Evolutionary conservation across 345 rosid species (phyloP).

Genomic region (Eucalyptus sp.): DNA sequence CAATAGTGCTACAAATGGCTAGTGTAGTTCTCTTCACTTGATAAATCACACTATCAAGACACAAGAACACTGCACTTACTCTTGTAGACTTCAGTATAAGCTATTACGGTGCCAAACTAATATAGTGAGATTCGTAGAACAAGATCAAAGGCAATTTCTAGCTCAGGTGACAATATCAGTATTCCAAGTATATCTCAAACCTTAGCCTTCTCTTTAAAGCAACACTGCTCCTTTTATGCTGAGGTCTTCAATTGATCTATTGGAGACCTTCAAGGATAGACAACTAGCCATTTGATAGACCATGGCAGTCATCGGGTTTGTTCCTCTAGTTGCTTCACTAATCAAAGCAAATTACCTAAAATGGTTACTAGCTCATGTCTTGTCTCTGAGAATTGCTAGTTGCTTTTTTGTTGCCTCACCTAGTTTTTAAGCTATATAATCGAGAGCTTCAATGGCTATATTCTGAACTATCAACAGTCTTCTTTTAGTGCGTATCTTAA

Average conservation of each 20-base stretch:
- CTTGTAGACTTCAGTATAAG: no score
- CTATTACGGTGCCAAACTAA: no score
- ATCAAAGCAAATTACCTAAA: not conserved
- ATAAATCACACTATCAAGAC: no score
- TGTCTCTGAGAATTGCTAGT: not conserved
- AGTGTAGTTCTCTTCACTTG: no score
- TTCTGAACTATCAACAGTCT: accelerated
- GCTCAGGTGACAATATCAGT: accelerated
- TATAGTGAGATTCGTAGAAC: no score
- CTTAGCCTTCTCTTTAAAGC: not conserved
- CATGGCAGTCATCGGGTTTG: not conserved
- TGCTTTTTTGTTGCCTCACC: not conserved
- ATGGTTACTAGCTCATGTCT: not conserved
- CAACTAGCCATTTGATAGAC: not conserved
- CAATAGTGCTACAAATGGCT: no score
- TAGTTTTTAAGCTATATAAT: no score
- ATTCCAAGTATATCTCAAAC: no score
- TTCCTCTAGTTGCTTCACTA: not conserved
- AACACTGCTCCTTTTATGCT: not conserved
- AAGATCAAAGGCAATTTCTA: not conserved
- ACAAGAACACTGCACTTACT: no score
- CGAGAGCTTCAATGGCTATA: not conserved
- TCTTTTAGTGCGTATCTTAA: not conserved
- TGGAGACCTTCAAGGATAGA: not conserved
- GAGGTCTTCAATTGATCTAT: not conserved